Percentiles rank a stretch among this genome's conserved stretches.
These are phyloP conservation scores for Eucalyptus globulus DNA, from an alignment of 345 rosid genomes.

Conservation along the genomic window DNA sequence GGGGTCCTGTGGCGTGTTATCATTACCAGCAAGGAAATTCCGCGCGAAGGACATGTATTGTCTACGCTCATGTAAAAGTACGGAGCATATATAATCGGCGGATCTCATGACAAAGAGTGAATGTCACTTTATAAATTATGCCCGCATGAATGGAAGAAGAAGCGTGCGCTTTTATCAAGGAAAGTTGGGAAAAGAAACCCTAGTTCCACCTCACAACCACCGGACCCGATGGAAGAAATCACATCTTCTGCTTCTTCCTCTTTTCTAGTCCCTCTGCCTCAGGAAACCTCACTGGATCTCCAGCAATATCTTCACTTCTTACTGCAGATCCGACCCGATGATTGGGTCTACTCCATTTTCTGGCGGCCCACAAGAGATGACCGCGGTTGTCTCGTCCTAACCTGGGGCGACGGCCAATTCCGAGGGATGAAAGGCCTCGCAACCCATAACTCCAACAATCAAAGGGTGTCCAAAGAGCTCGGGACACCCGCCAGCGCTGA, in stretches of 20 bases:
- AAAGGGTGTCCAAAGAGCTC: neutral
- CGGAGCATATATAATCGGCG: neutral
- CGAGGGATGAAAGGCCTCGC: slow-evolving; percentile 8
- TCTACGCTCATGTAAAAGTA: neutral
- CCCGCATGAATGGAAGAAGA: neutral
- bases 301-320: slow-evolving; percentile 36
- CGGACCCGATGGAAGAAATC: slow-evolving; percentile 6
- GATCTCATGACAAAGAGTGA: neutral
- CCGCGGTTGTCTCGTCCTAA: slow-evolving; percentile 12
- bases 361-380: slow-evolving; percentile 35
- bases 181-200: neutral
- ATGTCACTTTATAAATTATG: neutral
- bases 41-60: neutral
- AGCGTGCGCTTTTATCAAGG: neutral
- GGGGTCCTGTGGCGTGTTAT: neutral
- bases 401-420: slow-evolving; percentile 37
- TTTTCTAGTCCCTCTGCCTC: neutral
- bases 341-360: slow-evolving; percentile 62
- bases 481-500: neutral
- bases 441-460: neutral
- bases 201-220: neutral
- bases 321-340: slow-evolving; percentile 24
- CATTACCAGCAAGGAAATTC: neutral
- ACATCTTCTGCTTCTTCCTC: slow-evolving; percentile 11
- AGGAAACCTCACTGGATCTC: slow-evolving; percentile 9